phyloP scores from a whole-genome alignment of 345 rosid genomes.

The Eucalyptus erythrocorys region DNA sequence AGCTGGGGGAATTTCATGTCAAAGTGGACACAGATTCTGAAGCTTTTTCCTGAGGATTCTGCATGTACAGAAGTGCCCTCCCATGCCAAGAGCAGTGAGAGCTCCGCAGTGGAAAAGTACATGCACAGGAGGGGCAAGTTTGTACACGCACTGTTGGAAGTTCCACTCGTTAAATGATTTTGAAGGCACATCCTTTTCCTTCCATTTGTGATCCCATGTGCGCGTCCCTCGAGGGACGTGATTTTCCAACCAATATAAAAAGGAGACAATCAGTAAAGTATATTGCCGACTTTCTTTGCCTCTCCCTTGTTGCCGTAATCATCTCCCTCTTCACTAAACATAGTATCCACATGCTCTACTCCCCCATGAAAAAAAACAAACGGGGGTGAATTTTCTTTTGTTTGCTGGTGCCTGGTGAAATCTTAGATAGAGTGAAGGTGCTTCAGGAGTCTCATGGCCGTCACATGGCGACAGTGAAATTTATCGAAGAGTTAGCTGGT shows the following conservation, averaged over 20 bases:
- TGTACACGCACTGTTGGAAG: not conserved
- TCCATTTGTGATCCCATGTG: constrained; percentile 53
- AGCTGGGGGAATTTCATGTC: not conserved
- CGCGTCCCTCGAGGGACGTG: constrained; percentile 30
- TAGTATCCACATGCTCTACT: not conserved
- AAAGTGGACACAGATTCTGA: not conserved
- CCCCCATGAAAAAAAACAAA: not conserved
- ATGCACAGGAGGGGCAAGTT: not conserved
- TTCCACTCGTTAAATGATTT: not conserved
- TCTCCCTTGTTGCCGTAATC: not conserved
- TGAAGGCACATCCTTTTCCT: constrained; percentile 20
- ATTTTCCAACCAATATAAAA: constrained; percentile 23
- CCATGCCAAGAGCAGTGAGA: not conserved
- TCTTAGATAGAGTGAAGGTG: not conserved
- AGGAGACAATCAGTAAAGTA: not conserved
- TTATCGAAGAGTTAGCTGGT: not conserved
- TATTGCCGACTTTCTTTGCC: constrained; percentile 15
- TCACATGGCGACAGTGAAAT: not conserved
- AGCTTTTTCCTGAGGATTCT: not conserved
- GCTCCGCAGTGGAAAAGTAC: not conserved
- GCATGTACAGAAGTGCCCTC: not conserved
- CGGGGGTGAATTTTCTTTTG: not conserved
- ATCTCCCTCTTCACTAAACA: not conserved
- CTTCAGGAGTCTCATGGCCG: not conserved
- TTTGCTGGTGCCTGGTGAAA: not conserved